These are phyloP conservation scores for Fusarium compactum DNA, from an alignment of 2,329 filamentous ascomycete genomes.

Conservation along the genomic window DNA sequence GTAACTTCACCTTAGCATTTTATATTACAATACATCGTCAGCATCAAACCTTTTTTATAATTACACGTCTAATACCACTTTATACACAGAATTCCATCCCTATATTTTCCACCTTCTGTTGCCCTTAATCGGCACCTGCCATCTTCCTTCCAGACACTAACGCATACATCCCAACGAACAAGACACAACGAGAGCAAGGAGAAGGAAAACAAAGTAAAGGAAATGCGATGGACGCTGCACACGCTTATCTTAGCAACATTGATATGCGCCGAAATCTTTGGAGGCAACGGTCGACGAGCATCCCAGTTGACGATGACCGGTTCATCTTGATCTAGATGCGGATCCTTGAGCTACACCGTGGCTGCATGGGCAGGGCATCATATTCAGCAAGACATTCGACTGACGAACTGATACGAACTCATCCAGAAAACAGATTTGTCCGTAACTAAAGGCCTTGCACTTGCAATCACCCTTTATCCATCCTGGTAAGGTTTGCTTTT, in stretches of 20 bases:
- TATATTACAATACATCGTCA: background rate
- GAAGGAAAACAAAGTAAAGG: background rate
- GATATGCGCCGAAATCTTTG: background rate
- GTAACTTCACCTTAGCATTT: background rate
- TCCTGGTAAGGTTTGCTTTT: constrained; percentile 5
- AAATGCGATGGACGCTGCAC: background rate
- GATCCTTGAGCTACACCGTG: background rate
- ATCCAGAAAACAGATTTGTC: background rate
- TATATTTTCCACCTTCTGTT: background rate
- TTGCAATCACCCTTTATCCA: background rate
- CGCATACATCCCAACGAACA: constrained; percentile 1
- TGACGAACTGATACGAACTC: background rate
- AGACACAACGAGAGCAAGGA: background rate
- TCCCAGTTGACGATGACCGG: background rate
- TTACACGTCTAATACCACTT: background rate
- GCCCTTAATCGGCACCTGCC: background rate
- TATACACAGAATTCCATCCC: background rate
- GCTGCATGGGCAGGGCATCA: background rate
- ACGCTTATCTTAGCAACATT: background rate
- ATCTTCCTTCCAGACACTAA: background rate
- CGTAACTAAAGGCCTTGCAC: background rate
- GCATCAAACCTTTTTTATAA: background rate
- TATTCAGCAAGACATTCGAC: background rate
- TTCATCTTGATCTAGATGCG: background rate
- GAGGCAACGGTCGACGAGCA: background rate